phyloP scores from a whole-genome alignment of 169 alveolate genomes.

The Plasmodium yoelii region DNA sequence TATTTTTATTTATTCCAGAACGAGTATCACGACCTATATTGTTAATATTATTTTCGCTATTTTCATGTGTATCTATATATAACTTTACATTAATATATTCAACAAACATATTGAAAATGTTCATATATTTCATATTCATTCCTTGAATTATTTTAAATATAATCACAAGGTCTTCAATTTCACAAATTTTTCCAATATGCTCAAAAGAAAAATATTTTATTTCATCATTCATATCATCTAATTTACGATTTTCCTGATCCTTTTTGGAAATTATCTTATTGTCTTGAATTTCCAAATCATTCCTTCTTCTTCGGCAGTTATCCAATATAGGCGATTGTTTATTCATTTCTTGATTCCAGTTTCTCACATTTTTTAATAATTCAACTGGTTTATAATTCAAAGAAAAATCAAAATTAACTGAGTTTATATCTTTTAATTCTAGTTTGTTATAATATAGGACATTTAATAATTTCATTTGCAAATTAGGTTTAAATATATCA shows the following conservation, averaged over 20 bases:
- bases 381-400: background rate
- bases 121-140: conserved; percentile 16
- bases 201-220: background rate
- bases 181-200: conserved; percentile 1
- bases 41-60: background rate
- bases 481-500: conserved; percentile 22
- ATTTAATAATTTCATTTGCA: conserved; percentile 32
- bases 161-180: conserved; percentile 53
- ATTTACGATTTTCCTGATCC: background rate
- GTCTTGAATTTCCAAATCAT: background rate
- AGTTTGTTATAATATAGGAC: conserved; percentile 41
- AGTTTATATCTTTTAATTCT: conserved; percentile 23
- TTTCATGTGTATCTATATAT: background rate
- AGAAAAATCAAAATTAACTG: background rate
- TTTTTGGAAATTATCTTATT: background rate
- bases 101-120: conserved; percentile 46
- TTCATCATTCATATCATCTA: background rate
- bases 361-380: background rate
- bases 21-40: background rate
- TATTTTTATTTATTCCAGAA: background rate
- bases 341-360: background rate
- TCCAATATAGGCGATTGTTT: background rate
- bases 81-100: conserved; percentile 28
- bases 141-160: conserved; percentile 30
- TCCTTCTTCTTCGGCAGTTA: too few relatives aligned